Evolutionary conservation across 805 yeast species (phyloP).

Genomic region (Isabelozyma pseudorhagii): DNA sequence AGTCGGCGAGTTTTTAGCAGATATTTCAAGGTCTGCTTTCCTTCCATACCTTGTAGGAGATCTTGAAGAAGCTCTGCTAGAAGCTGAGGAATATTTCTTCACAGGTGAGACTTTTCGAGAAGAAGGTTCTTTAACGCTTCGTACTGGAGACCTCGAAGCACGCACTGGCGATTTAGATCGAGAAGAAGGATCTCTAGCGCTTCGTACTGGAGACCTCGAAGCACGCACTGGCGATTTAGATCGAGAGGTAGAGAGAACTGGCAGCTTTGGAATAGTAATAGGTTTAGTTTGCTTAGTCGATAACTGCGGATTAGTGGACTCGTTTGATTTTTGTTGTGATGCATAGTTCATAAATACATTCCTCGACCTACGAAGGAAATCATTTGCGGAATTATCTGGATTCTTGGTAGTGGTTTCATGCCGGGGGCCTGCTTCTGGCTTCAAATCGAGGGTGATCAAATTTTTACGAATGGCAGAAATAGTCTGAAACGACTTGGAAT

Average conservation of each 20-base stretch:
- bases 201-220: slow-evolving; percentile 1
- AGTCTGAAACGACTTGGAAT: neutral
- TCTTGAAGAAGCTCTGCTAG: slow-evolving; percentile 3
- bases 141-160: neutral
- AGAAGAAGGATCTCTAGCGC: neutral
- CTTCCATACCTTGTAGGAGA: slow-evolving; percentile 8
- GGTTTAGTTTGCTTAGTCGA: neutral
- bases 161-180: neutral
- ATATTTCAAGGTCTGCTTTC: slow-evolving; percentile 1
- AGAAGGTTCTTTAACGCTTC: neutral
- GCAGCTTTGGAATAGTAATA: neutral
- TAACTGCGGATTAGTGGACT: neutral
- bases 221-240: neutral
- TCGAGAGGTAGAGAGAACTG: neutral
- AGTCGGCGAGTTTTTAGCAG: neutral
- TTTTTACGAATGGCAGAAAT: neutral
- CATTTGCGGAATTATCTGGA: neutral
- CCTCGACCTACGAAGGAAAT: slow-evolving; percentile 9
- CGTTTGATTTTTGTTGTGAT: neutral
- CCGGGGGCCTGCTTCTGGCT: neutral
- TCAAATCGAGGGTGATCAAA: neutral
- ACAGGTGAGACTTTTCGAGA: neutral
- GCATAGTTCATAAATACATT: slow-evolving; percentile 3
- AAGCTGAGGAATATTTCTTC: neutral
- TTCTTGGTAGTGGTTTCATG: neutral